These are phyloP conservation scores for Leucocoprinus birnbaumii DNA, from an alignment of 768 basidiomycete species.

Conservation along the genomic window DNA sequence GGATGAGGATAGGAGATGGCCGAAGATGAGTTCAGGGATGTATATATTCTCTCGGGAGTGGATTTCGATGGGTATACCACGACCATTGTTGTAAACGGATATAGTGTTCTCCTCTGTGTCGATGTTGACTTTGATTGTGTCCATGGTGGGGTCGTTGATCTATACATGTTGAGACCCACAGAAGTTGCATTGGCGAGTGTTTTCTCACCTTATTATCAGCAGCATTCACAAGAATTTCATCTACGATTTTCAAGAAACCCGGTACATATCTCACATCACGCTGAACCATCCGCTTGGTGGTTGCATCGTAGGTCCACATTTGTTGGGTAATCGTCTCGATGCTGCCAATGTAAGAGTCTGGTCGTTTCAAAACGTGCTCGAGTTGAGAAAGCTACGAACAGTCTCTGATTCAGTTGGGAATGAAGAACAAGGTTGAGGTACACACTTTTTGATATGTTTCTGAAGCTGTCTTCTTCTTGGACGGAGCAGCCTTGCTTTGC, in stretches of 20 bases:
- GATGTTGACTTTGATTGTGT: conserved; percentile 84
- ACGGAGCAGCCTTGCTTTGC: not conserved
- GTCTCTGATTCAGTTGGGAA: not conserved
- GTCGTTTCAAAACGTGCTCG: conserved; percentile 90
- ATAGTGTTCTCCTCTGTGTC: conserved; percentile 83
- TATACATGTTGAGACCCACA: conserved; percentile 25
- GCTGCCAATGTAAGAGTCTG: conserved; percentile 96
- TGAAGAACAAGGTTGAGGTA: conserved; percentile 5
- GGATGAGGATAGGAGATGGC: conserved; percentile 88
- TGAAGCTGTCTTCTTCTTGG: conserved; percentile 84
- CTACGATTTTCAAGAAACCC: conserved; percentile 98
- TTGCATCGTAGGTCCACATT: conserved; percentile 94
- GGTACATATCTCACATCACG: conserved; percentile 90
- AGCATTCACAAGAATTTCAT: conserved; percentile 98
- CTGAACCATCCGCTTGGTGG: conserved; percentile 78
- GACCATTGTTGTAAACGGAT: conserved; percentile 93
- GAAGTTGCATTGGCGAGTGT: not conserved
- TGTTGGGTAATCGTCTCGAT: conserved; percentile 82
- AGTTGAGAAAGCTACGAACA: conserved; percentile 79
- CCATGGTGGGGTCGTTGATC: conserved; percentile 93
- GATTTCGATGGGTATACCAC: conserved; percentile 95
- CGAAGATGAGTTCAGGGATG: conserved; percentile 97
- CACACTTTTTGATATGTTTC: conserved; percentile 88
- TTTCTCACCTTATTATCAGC: conserved; percentile 92
- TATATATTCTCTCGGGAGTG: conserved; percentile 91